phyloP scores from a whole-genome alignment of 306 rosid species.

The Fragaria iinumae region DNA sequence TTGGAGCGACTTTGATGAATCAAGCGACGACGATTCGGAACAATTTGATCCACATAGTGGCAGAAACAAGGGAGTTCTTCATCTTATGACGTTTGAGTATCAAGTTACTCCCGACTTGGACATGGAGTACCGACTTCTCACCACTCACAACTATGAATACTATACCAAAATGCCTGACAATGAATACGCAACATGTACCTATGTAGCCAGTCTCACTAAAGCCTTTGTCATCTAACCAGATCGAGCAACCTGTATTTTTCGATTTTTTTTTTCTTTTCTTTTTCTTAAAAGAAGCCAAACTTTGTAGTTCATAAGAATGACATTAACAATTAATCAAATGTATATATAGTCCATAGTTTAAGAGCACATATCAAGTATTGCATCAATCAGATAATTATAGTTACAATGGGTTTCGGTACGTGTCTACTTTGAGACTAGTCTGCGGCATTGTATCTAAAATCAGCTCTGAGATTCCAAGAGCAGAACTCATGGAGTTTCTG shows the following conservation, averaged over 20 bases:
- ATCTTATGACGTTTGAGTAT: not conserved
- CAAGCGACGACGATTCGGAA: not conserved
- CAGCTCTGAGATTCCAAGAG: no score
- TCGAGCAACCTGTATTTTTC: not conserved
- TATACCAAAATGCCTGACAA: not conserved
- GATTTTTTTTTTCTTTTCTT: not conserved
- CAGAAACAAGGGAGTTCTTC: not conserved
- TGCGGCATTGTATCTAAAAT: no score
- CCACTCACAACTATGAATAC: not conserved
- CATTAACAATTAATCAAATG: no score
- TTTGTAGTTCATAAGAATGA: no score
- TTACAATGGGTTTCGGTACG: no score
- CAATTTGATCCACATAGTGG: not conserved
- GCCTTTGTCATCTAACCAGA: not conserved
- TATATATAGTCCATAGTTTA: no score
- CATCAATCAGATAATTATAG: no score
- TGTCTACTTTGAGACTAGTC: no score
- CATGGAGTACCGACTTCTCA: not conserved
- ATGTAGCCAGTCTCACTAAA: not conserved
- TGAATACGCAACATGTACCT: not conserved
- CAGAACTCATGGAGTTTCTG: no score
- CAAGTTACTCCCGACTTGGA: not conserved
- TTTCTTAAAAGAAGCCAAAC: no score
- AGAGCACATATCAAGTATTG: no score
- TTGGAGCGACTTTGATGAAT: not conserved